Evolutionary conservation across 2,329 filamentous ascomycete genomes (phyloP).

Genomic region (Colletotrichum sojae): DNA sequence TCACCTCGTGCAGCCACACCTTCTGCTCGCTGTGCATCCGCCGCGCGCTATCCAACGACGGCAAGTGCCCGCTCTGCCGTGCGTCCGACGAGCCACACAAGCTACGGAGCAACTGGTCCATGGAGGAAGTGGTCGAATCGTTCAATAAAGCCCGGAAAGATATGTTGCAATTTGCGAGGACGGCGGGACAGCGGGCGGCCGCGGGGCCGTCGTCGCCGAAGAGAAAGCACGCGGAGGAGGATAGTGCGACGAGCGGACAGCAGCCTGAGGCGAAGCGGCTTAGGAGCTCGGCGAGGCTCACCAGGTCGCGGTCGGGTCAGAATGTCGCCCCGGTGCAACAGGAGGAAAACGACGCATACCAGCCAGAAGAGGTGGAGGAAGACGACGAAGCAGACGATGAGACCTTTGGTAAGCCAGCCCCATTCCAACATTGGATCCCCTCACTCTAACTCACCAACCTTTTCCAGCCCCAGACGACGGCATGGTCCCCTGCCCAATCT

Average conservation of each 20-base stretch:
- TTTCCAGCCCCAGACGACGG: conserved; percentile 71
- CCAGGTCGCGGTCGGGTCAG: conserved; percentile 57
- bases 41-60: conserved; percentile 83
- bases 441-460: conserved; percentile 34
- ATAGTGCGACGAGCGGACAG: conserved; percentile 18
- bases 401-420: conserved; percentile 19
- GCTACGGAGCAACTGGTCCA: conserved; percentile 84
- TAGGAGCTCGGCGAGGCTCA: conserved; percentile 67
- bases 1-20: conserved; percentile 94
- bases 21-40: conserved; percentile 98
- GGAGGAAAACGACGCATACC: conserved; percentile 8
- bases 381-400: conserved; percentile 28
- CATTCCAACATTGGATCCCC: neutral
- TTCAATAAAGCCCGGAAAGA: conserved; percentile 77
- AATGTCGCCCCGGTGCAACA: conserved; percentile 52
- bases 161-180: conserved; percentile 75
- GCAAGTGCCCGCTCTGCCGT: conserved; percentile 90
- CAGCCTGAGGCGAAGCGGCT: conserved; percentile 61
- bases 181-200: conserved; percentile 48
- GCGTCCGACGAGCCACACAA: conserved; percentile 85
- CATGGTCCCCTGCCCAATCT: conserved; percentile 87
- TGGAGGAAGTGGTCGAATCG: conserved; percentile 86
- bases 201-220: conserved; percentile 59
- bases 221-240: conserved; percentile 61
- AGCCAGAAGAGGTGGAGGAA: conserved; percentile 26